phyloP scores from a whole-genome alignment of 1,284 basidiomycete species.

The Porphyrellus sp. region DNA sequence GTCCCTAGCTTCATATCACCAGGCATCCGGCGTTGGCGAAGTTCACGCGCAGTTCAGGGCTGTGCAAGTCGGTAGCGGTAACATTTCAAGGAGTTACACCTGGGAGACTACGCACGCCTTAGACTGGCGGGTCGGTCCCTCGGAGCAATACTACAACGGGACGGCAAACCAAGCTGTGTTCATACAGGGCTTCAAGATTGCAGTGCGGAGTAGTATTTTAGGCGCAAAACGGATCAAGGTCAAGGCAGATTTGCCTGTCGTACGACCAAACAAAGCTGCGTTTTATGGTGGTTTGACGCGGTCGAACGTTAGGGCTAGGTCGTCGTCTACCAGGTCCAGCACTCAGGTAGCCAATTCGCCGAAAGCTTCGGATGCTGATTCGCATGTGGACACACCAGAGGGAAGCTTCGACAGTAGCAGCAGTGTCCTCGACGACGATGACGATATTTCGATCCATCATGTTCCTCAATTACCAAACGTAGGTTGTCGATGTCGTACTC shows the following conservation, averaged over 20 bases:
- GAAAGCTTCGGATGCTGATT: not conserved
- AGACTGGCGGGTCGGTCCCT: no score
- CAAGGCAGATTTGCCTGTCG: not conserved
- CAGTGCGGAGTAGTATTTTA: not conserved
- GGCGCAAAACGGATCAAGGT: not conserved
- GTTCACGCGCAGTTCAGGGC: no score
- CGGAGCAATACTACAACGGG: no score
- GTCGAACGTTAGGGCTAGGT: not conserved
- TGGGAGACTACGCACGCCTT: no score
- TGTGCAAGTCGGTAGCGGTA: no score
- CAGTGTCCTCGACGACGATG: not conserved
- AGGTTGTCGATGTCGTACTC: not conserved
- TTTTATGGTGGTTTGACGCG: not conserved
- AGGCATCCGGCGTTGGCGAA: no score
- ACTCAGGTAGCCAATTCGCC: not conserved
- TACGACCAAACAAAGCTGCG: not conserved
- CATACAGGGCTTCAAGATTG: conserved; percentile 12
- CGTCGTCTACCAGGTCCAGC: not conserved
- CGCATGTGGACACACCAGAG: not conserved
- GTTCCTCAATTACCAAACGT: not conserved
- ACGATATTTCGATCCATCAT: not conserved
- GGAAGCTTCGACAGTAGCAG: not conserved
- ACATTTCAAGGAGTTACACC: no score
- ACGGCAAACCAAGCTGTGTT: no score
- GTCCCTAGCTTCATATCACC: no score